Evolutionary conservation across 2,329 filamentous ascomycete genomes (phyloP).

Genomic region (Xylaria arbuscula): DNA sequence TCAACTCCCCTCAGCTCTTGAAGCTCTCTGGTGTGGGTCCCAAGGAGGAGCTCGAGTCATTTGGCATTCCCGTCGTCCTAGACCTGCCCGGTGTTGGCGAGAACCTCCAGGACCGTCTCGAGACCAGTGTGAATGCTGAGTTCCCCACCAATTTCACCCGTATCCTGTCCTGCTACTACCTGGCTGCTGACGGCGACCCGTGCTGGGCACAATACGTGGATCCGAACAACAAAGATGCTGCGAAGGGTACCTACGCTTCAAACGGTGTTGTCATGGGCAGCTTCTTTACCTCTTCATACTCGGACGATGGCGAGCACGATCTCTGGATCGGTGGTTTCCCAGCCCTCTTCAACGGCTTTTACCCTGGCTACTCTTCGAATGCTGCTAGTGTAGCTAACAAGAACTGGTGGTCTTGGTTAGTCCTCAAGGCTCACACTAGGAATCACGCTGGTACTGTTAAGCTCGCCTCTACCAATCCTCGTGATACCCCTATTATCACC

Average conservation of each 20-base stretch:
- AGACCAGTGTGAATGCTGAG: constrained; percentile 59
- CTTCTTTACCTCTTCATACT: constrained; percentile 44
- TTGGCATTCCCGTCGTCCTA: constrained; percentile 55
- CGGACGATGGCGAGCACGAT: constrained; percentile 48
- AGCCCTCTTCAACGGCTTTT: constrained; percentile 55
- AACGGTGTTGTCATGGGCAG: constrained; percentile 51
- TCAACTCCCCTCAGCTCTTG: constrained; percentile 64
- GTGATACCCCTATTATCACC: constrained; percentile 70
- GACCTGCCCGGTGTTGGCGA: constrained; percentile 68
- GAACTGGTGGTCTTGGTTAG: constrained; percentile 58
- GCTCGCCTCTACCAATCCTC: constrained; percentile 70
- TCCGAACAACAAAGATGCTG: constrained; percentile 34
- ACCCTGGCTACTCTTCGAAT: constrained; percentile 51
- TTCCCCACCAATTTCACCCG: constrained; percentile 53
- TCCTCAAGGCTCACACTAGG: constrained; percentile 67
- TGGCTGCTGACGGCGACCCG: constrained; percentile 50
- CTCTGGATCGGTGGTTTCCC: constrained; percentile 55
- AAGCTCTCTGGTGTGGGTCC: constrained; percentile 62
- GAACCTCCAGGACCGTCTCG: constrained; percentile 68
- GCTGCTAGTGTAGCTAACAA: constrained; percentile 51
- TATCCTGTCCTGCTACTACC: constrained; percentile 52
- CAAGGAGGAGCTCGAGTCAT: constrained; percentile 52
- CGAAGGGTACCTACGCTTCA: constrained; percentile 51
- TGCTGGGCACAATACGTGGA: constrained; percentile 47
- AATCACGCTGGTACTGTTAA: constrained; percentile 71